Percentiles rank a stretch among this genome's conserved stretches.
phyloP scores from a whole-genome alignment of 169 alveolate species.

The Plasmodium gallinaceum region DNA sequence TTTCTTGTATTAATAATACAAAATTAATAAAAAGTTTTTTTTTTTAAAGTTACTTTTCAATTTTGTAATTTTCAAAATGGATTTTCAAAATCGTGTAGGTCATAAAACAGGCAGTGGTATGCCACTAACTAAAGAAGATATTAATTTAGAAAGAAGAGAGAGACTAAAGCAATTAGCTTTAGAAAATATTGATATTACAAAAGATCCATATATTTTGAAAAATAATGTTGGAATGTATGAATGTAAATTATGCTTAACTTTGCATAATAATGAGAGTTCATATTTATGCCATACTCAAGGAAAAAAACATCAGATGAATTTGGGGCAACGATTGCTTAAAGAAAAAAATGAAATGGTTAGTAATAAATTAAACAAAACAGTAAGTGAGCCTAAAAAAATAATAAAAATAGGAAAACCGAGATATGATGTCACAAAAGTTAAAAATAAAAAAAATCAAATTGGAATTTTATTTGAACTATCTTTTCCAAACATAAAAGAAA shows the following conservation, averaged over 20 bases:
- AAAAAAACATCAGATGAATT: constrained; percentile 96
- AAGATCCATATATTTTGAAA: constrained; percentile 97
- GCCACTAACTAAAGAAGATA: constrained; percentile 95
- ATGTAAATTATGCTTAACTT: constrained; percentile 96
- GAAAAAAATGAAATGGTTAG: constrained; percentile 90
- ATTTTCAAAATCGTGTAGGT: constrained; percentile 97
- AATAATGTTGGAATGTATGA: constrained; percentile 96
- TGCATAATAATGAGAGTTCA: constrained; percentile 98
- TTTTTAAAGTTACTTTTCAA: too few relatives aligned
- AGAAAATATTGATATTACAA: constrained; percentile 96
- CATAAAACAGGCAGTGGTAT: constrained; percentile 98
- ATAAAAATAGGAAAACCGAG: constrained; percentile 98
- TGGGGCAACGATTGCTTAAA: constrained; percentile 95
- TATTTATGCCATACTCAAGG: constrained; percentile 99
- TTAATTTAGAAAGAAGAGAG: constrained; percentile 96
- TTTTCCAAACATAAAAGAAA: constrained; percentile 93
- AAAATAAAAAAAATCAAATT: constrained; percentile 94
- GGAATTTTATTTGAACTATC: constrained; percentile 97
- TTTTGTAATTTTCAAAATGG: constrained; percentile 86
- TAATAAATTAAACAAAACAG: constrained; percentile 42
- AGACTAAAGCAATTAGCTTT: constrained; percentile 95
- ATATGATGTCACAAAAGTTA: constrained; percentile 95
- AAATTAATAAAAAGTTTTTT: too few relatives aligned
- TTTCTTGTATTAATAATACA: too few relatives aligned
- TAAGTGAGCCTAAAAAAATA: constrained; percentile 78